Evolutionary conservation across 176 grass and related monocot species (phyloP).

Genomic region (Otatea glauca): DNA sequence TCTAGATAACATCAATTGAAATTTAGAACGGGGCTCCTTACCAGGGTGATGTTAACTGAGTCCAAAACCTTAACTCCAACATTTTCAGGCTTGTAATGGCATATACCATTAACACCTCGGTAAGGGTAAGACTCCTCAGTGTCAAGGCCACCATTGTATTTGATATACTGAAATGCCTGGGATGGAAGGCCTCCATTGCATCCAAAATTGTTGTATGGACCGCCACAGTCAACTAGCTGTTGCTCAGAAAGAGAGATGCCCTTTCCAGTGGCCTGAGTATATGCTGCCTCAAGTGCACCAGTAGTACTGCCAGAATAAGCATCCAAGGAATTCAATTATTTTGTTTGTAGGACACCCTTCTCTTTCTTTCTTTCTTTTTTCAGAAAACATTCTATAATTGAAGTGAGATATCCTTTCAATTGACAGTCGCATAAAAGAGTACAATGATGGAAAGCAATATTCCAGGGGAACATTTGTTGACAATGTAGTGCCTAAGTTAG

Average conservation of each 20-base stretch:
- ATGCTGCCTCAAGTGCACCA: constrained; percentile 95
- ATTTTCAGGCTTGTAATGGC: constrained; percentile 58
- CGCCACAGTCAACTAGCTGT: constrained; percentile 91
- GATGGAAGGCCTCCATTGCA: constrained; percentile 91
- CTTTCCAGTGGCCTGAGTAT: constrained; percentile 85
- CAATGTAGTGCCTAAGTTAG: not conserved
- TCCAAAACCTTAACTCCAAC: constrained; percentile 76
- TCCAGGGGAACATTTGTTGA: not conserved
- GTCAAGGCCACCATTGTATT: constrained; percentile 90
- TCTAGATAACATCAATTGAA: constrained; percentile 10
- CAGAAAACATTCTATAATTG: constrained; percentile 5
- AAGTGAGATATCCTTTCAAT: not conserved
- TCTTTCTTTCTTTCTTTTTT: not conserved
- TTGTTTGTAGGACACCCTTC: not conserved
- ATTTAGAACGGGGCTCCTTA: constrained; percentile 42
- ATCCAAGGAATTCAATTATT: constrained; percentile 18
- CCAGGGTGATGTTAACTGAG: constrained; percentile 90
- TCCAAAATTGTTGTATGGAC: constrained; percentile 84
- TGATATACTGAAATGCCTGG: constrained; percentile 96
- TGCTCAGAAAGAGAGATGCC: constrained; percentile 86
- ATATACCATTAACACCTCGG: constrained; percentile 76
- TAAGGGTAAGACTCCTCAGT: constrained; percentile 97
- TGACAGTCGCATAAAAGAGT: not conserved
- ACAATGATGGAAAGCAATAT: not conserved
- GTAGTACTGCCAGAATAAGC: constrained; percentile 77